These are phyloP conservation scores for Acer negundo DNA, from an alignment of 345 rosid species.

Conservation along the genomic window DNA sequence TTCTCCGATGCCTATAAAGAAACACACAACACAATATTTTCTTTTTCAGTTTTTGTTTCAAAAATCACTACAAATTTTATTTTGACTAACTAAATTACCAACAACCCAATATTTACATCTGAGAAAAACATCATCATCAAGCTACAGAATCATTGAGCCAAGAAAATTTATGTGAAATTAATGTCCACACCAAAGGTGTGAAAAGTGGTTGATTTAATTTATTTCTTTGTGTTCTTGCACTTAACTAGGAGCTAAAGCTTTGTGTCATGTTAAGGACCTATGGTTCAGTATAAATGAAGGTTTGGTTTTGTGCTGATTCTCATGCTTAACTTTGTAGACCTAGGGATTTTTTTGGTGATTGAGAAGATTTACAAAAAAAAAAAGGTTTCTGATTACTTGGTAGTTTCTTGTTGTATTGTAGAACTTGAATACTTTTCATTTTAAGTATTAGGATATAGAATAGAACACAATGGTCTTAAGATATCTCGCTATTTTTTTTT, in stretches of 20 bases:
- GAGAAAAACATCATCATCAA: not conserved
- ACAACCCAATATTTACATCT: not conserved
- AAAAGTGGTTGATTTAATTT: no score
- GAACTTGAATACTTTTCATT: not conserved
- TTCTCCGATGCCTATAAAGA: not conserved
- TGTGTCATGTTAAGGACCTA: no score
- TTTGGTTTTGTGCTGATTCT: constrained; percentile 10
- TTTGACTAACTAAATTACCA: not conserved
- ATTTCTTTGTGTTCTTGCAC: not conserved
- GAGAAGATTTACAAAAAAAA: constrained; percentile 79
- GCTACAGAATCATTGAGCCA: not conserved
- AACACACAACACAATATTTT: not conserved
- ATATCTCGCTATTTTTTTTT: no score
- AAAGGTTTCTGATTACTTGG: constrained; percentile 76
- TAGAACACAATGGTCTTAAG: not conserved
- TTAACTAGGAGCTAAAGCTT: not conserved
- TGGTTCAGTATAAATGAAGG: not conserved
- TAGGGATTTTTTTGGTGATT: constrained; percentile 37
- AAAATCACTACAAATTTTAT: no score
- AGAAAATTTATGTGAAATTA: no score
- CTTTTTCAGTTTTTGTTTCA: not conserved
- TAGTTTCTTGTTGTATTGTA: constrained; percentile 28
- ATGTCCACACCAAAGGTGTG: no score
- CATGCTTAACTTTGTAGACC: constrained; percentile 42
- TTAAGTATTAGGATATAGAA: no score